A percentile compares a stretch with the other conserved stretches of the same genome.
Conservation (phyloP, 2,329 filamentous ascomycete genomes). For the Aureobasidium sp. region DNA sequence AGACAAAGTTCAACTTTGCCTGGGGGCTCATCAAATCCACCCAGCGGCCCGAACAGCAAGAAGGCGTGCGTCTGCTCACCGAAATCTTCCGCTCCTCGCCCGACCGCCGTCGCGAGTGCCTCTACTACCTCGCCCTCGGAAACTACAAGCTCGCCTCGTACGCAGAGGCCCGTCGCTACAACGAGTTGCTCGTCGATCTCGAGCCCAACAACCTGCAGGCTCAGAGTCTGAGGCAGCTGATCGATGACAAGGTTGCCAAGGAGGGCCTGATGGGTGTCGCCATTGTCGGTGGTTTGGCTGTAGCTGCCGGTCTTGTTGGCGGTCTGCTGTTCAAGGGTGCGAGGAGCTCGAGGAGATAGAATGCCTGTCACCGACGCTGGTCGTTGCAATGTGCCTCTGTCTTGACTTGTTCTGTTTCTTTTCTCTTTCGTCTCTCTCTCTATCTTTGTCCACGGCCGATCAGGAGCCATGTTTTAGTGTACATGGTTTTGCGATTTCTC, state of each 20-base stretch:
- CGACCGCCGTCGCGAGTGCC: conserved; percentile 90
- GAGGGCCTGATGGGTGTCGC: conserved; percentile 91
- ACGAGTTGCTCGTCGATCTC: conserved; percentile 81
- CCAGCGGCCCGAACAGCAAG: conserved; percentile 76
- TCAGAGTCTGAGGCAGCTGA: conserved; percentile 71
- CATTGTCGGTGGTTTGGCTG: conserved; percentile 85
- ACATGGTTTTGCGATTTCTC: not conserved
- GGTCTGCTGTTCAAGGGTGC: conserved; percentile 74
- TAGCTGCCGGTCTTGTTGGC: conserved; percentile 87
- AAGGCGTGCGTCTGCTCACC: conserved; percentile 84
- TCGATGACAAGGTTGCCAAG: conserved; percentile 92
- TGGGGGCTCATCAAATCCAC: conserved; percentile 97
- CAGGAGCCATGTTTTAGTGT: not conserved
- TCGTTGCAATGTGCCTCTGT: not conserved
- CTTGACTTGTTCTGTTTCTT: not conserved
- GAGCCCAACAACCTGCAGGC: conserved; percentile 90
- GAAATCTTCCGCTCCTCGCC: conserved; percentile 93
- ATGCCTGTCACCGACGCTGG: not conserved
- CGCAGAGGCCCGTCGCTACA: conserved; percentile 86
- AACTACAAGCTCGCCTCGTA: conserved; percentile 99
- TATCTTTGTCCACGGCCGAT: not conserved
- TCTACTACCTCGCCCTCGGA: conserved; percentile 94
- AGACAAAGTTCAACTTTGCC: conserved; percentile 99
- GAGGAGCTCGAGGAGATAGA: conserved; percentile 3
- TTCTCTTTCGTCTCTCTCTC: not conserved